Conservation (phyloP, 352 stramenopile genomes). For the Phytophthora tubulina region DNA sequence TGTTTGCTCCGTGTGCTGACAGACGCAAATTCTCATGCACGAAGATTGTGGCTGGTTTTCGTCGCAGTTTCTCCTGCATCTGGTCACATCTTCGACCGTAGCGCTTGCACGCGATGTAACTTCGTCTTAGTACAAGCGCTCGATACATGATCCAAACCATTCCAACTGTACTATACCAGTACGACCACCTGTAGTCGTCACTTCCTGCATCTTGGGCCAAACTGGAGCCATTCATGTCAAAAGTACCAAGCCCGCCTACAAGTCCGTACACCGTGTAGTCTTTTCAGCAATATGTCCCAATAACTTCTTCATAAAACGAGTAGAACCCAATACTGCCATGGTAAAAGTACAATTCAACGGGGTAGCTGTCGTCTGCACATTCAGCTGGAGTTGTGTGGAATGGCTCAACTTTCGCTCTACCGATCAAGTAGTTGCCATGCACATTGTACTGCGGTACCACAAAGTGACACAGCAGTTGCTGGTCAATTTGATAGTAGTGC, state of each 20-base stretch:
- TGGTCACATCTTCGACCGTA: conserved; percentile 20
- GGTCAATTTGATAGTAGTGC: conserved; percentile 6
- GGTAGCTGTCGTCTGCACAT: conserved; percentile 13
- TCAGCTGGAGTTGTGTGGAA: background rate
- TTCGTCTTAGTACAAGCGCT: conserved; percentile 17
- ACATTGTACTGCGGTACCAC: conserved; percentile 23
- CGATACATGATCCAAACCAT: conserved; percentile 23
- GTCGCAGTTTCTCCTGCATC: conserved; percentile 13
- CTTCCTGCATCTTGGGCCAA: conserved; percentile 19
- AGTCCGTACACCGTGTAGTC: conserved; percentile 20
- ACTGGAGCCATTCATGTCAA: conserved; percentile 27
- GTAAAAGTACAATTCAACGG: conserved; percentile 27
- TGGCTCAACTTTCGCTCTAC: background rate
- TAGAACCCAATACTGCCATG: conserved; percentile 30
- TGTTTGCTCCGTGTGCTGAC: conserved; percentile 10
- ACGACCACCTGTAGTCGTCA: conserved; percentile 20
- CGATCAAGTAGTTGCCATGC: conserved; percentile 22
- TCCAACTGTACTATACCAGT: conserved; percentile 19
- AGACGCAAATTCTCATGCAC: conserved; percentile 29
- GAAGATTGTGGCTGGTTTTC: conserved; percentile 22
- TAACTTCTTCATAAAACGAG: conserved; percentile 30
- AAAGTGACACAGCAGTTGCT: conserved; percentile 22
- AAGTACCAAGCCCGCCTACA: conserved; percentile 15
- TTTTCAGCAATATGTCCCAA: conserved; percentile 23
- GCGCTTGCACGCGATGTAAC: conserved; percentile 21